A percentile compares a stretch with the other conserved stretches of the same genome.
These are phyloP conservation scores for Psilocybe sp. DNA, from an alignment of 768 basidiomycete genomes.

Conservation along the genomic window DNA sequence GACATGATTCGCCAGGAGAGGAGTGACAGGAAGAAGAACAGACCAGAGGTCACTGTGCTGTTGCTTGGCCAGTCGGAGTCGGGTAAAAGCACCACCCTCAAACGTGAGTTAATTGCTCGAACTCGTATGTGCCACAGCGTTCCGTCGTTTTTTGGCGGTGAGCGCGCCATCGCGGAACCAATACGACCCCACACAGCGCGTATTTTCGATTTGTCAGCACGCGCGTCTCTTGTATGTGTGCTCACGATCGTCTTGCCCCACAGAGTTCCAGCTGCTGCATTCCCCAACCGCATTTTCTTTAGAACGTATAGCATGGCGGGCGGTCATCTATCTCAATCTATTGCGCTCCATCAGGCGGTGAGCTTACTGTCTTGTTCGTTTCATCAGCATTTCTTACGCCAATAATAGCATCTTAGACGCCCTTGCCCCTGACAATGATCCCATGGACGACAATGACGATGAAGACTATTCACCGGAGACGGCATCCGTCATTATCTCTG, in stretches of 20 bases:
- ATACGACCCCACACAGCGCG: not conserved
- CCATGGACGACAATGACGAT: constrained; percentile 58
- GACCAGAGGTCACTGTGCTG: constrained; percentile 70
- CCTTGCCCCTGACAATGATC: constrained; percentile 62
- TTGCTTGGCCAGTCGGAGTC: constrained; percentile 88
- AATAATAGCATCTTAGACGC: constrained; percentile 67
- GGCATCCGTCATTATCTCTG: constrained; percentile 48
- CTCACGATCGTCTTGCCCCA: constrained; percentile 6
- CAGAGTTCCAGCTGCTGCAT: constrained; percentile 85
- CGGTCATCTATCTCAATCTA: constrained; percentile 86
- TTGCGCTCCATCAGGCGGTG: constrained; percentile 79
- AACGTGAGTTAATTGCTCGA: constrained; percentile 58
- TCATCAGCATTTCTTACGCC: constrained; percentile 10
- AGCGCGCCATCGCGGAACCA: too few species aligned
- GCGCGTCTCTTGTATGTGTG: not conserved
- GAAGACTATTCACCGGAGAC: constrained; percentile 43
- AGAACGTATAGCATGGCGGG: constrained; percentile 82
- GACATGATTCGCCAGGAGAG: constrained; percentile 70
- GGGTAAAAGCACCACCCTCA: constrained; percentile 85
- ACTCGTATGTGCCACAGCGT: not conserved
- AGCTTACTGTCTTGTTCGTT: constrained; percentile 18
- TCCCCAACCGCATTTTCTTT: constrained; percentile 73
- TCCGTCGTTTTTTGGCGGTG: not conserved
- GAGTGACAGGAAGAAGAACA: constrained; percentile 54
- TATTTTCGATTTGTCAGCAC: not conserved